Conservation (phyloP, 305 asterid species). For the Fraxinus platypoda region DNA sequence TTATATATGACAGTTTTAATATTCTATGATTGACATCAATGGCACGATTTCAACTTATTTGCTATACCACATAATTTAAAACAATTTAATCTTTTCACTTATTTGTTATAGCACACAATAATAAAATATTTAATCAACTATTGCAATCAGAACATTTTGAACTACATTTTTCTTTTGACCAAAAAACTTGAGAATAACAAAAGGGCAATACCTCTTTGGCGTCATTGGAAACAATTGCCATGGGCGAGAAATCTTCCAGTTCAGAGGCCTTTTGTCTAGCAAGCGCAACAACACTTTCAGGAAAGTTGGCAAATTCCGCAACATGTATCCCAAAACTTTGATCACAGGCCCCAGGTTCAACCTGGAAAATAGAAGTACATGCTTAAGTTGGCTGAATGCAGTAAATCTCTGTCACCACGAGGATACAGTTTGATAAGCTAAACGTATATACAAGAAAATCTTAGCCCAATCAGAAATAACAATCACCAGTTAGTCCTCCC, state of each 20-base stretch:
- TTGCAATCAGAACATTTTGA: slow-evolving; percentile 7
- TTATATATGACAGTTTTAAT: background rate
- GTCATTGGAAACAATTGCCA: slow-evolving; percentile 34
- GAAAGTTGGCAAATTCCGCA: slow-evolving; percentile 97
- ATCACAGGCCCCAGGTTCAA: slow-evolving; percentile 95
- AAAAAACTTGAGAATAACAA: slow-evolving; percentile 3
- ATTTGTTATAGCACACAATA: background rate
- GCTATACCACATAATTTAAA: background rate
- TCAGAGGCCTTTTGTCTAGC: slow-evolving; percentile 96
- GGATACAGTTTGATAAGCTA: slow-evolving; percentile 7
- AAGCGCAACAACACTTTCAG: slow-evolving; percentile 83
- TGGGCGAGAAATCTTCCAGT: slow-evolving; percentile 88
- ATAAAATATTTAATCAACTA: background rate
- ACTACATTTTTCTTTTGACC: slow-evolving; percentile 11
- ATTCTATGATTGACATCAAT: background rate
- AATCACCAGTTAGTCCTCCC: background rate
- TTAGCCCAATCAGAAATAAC: background rate
- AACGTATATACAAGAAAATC: slow-evolving; percentile 4
- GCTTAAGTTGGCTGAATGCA: background rate
- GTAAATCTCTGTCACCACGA: background rate
- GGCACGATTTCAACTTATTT: background rate
- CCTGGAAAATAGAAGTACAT: slow-evolving; percentile 44
- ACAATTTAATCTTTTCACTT: background rate
- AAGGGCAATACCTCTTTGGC: slow-evolving; percentile 50
- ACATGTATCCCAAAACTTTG: slow-evolving; percentile 99